phyloP scores from a whole-genome alignment of 2,329 filamentous ascomycete genomes.

The Sarocladium strictum region DNA sequence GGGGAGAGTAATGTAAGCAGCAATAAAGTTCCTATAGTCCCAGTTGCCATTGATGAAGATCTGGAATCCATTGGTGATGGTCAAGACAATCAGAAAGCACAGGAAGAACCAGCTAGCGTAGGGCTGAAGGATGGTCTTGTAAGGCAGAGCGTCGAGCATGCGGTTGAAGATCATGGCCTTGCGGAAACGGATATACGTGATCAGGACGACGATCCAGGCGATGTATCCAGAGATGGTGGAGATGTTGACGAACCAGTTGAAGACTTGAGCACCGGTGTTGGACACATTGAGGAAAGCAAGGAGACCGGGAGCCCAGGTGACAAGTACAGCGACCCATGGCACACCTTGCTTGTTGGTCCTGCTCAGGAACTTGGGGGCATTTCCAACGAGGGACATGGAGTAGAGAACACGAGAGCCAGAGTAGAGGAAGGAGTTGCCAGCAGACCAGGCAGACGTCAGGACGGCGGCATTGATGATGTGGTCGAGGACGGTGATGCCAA shows the following conservation, averaged over 20 bases:
- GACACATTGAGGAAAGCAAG: constrained; percentile 66
- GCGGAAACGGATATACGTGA: constrained; percentile 55
- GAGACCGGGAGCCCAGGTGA: constrained; percentile 53
- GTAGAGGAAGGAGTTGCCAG: constrained; percentile 57
- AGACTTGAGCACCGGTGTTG: constrained; percentile 56
- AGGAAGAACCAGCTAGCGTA: constrained; percentile 60
- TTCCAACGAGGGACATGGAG: constrained; percentile 59
- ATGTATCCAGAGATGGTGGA: constrained; percentile 57
- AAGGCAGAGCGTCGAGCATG: constrained; percentile 45
- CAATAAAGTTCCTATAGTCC: constrained; percentile 57
- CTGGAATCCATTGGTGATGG: constrained; percentile 68
- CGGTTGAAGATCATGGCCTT: constrained; percentile 47
- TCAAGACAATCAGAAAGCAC: constrained; percentile 53
- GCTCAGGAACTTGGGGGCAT: constrained; percentile 57
- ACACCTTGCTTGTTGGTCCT: constrained; percentile 56
- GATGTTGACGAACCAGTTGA: constrained; percentile 67
- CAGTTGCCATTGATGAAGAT: constrained; percentile 65
- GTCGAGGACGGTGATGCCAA: constrained; percentile 57
- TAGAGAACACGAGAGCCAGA: constrained; percentile 65
- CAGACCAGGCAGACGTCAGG: constrained; percentile 59
- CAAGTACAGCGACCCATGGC: constrained; percentile 48
- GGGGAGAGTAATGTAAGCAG: constrained; percentile 56
- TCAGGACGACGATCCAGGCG: constrained; percentile 53
- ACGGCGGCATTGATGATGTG: constrained; percentile 64
- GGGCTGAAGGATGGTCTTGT: constrained; percentile 48